Percentiles rank a stretch among this genome's conserved stretches.
Conservation (phyloP, 768 basidiomycete genomes). For the Termitomyces eurrhizus region DNA sequence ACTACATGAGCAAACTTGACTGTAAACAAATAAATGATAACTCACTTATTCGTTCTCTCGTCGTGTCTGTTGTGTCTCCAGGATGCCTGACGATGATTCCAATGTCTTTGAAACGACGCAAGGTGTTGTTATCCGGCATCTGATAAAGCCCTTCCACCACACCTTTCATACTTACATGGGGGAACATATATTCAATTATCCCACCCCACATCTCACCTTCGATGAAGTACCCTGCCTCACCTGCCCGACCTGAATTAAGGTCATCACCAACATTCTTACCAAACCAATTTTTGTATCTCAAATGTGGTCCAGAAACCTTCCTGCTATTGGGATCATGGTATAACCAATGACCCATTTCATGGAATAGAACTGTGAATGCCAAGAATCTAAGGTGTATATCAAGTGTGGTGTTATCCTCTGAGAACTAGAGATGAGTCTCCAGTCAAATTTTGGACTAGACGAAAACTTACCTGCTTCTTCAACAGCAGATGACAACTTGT, state of each 20-base stretch:
- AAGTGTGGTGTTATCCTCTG: background rate
- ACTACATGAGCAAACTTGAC: background rate
- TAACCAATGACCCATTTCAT: slow-evolving; percentile 1
- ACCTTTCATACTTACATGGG: background rate
- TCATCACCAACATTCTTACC: background rate
- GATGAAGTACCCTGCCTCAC: background rate
- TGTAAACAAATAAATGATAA: background rate
- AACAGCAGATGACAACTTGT: background rate
- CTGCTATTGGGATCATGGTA: background rate
- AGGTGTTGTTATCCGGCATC: background rate
- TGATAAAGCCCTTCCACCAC: background rate
- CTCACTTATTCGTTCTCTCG: background rate
- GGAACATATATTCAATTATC: background rate
- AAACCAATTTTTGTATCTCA: background rate
- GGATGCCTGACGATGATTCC: background rate
- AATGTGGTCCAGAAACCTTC: background rate
- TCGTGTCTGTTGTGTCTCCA: background rate
- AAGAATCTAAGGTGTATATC: background rate
- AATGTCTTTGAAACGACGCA: background rate
- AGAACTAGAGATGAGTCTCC: background rate
- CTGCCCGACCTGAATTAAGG: background rate
- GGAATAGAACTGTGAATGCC: background rate
- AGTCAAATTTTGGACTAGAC: background rate
- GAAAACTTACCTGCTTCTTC: background rate
- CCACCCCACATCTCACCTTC: background rate